Conservation (phyloP, 495 filamentous ascomycete species). For the Antarctomyces pellizariae region DNA sequence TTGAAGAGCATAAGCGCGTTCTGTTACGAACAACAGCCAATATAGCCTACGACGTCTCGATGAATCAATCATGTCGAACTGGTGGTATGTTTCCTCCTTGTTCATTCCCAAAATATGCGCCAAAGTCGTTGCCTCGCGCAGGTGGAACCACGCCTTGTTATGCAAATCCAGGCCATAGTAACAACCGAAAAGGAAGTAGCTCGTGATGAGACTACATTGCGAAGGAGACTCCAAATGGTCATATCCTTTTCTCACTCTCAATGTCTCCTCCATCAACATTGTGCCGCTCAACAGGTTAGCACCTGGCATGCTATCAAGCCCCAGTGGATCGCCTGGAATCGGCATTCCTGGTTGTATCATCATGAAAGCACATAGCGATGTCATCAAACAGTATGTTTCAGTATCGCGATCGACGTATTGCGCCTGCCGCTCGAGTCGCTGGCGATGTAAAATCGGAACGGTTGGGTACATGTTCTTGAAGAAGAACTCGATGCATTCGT, state of each 20-base stretch:
- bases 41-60: constrained; percentile 35
- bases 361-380: constrained; percentile 60
- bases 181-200: constrained; percentile 58
- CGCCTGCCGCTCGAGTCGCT: constrained; percentile 38
- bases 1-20: constrained; percentile 60
- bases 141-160: constrained; percentile 49
- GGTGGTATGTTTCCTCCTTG: constrained; percentile 33
- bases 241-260: constrained; percentile 49
- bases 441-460: constrained; percentile 56
- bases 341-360: constrained; percentile 65
- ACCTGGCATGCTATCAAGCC: constrained; percentile 26
- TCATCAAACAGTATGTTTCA: constrained; percentile 58
- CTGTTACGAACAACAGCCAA: constrained; percentile 49
- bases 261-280: constrained; percentile 49
- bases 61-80: constrained; percentile 28
- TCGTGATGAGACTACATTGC: constrained; percentile 45
- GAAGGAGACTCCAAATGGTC: constrained; percentile 50
- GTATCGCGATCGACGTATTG: constrained; percentile 38
- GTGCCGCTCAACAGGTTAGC: constrained; percentile 30
- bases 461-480: constrained; percentile 66
- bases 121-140: constrained; percentile 47
- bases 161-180: constrained; percentile 50
- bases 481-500: constrained; percentile 57
- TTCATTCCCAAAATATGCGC: constrained; percentile 32
- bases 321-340: constrained; percentile 28